Percentiles rank a stretch among this genome's conserved stretches.
Conservation (phyloP, 2,329 filamentous ascomycete species). For the Penicillium sclerotigenum region DNA sequence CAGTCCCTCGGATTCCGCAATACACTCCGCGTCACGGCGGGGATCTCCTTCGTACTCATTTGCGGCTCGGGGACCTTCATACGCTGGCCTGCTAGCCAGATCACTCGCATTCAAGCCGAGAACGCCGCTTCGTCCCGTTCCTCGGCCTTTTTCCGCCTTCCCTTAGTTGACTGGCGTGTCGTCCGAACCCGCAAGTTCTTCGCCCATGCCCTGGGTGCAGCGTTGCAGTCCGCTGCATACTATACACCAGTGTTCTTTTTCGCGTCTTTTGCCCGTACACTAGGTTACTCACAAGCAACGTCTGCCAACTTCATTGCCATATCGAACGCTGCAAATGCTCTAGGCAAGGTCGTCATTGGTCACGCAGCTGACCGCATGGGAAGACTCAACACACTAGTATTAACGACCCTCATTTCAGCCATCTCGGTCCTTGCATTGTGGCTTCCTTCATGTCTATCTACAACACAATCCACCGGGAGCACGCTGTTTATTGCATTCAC, state of each 20-base stretch:
- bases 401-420: slow-evolving; percentile 29
- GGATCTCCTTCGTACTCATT: slow-evolving; percentile 32
- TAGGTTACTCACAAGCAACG: slow-evolving; percentile 37
- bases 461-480: slow-evolving; percentile 11
- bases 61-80: slow-evolving; percentile 23
- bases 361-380: slow-evolving; percentile 39
- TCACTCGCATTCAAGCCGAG: slow-evolving; percentile 17
- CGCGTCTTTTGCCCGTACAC: slow-evolving; percentile 37
- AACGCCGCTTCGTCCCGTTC: slow-evolving; percentile 15
- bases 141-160: slow-evolving; percentile 23
- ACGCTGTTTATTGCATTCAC: slow-evolving; percentile 32
- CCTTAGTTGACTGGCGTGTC: slow-evolving; percentile 36
- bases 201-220: slow-evolving; percentile 35
- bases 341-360: slow-evolving; percentile 40
- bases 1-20: slow-evolving; percentile 37
- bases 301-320: slow-evolving; percentile 42
- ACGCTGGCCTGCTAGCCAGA: slow-evolving; percentile 27
- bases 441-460: slow-evolving; percentile 22
- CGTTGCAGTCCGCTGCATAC: slow-evolving; percentile 40
- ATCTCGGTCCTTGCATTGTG: slow-evolving; percentile 28
- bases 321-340: slow-evolving; percentile 41
- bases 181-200: slow-evolving; percentile 35
- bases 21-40: slow-evolving; percentile 35
- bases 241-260: slow-evolving; percentile 42
- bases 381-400: slow-evolving; percentile 39